Base-by-base conservation (phyloP, 192 early-diverging fungal species). In the Mortierella antarctica region DNA sequence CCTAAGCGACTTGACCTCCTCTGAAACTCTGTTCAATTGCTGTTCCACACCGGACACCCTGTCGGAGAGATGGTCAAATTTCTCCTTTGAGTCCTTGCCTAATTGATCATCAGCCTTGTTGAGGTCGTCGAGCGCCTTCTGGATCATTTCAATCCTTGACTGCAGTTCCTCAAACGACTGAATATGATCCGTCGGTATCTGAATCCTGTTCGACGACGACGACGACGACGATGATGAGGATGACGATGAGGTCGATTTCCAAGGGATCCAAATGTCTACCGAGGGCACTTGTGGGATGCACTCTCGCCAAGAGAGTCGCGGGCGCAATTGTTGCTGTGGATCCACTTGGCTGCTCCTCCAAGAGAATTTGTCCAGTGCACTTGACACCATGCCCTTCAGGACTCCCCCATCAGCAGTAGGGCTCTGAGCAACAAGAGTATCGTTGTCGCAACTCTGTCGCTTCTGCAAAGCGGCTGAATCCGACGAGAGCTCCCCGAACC, bases 281-380 rank as follows among this genome's bases (percentile, higher is more conserved):
- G 74, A 65, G 31, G 67, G 74, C 4, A 70, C 0, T n/a, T 57
- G 45, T n/a, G 74, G 74, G 15, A 78, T 62, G 67, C 74, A 78
- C 10, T 57, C 68, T 11, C 20, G 23, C 67, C 66, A 70, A 15
- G 39, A 51, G 31, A 15, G 58, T 15, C 13, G 7, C 13, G 44
- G 8, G 20, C 8, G 7, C 20, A 7, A n/a, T 23, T 47, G 14
- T 42, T 23, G 20, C 44, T 18, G 14, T 58, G 2, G 6, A 5
- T 23, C 13, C 20, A 47, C 39, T 49, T 18, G 11, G 15, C 5
- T n/a, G 17, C 11, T 31, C 1, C 46, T 4, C 62, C 67, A 64
- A 1, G 31, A 50, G 2, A 78, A 51, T 21, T 47, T 68, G 42
- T 57, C 52, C 74, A 62, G 66, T 18, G 62, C 52, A 9, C 47